Conservation (phyloP, 202 grass and related monocot genomes). For the Eragrostis tef region DNA sequence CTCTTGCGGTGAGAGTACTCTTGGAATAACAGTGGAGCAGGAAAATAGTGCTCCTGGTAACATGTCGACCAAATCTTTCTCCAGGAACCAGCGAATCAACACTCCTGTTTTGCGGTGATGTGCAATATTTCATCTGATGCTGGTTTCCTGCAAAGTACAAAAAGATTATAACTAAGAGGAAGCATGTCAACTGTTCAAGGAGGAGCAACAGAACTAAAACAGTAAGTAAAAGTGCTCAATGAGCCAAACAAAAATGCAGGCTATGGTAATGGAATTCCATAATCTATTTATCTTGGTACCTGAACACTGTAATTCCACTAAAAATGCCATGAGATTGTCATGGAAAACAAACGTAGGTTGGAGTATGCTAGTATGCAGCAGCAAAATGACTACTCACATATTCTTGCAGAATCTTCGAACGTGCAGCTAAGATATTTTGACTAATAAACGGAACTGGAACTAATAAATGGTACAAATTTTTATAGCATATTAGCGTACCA, state of each 20-base stretch:
- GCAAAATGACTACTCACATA: neutral
- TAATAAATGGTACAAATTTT: neutral
- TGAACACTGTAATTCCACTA: neutral
- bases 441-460: neutral
- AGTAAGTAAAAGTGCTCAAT: conserved; percentile 8
- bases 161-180: neutral
- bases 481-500: conserved; percentile 10
- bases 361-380: neutral
- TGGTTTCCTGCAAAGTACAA: conserved; percentile 55
- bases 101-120: conserved; percentile 42
- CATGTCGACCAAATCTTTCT: conserved; percentile 43
- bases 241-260: neutral
- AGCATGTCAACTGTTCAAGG: conserved; percentile 14
- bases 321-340: neutral
- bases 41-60: conserved; percentile 49
- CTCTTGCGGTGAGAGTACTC: conserved; percentile 22
- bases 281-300: neutral
- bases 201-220: neutral
- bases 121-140: conserved; percentile 48
- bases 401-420: neutral
- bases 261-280: neutral
- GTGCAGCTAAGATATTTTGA: neutral
- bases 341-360: neutral
- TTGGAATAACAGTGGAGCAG: conserved; percentile 35
- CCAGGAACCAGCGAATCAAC: conserved; percentile 24